A percentile compares a stretch with the other conserved stretches of the same genome.
These are phyloP conservation scores for Solanum pinnatisectum DNA, from an alignment of 257 asterid species.

Conservation along the genomic window DNA sequence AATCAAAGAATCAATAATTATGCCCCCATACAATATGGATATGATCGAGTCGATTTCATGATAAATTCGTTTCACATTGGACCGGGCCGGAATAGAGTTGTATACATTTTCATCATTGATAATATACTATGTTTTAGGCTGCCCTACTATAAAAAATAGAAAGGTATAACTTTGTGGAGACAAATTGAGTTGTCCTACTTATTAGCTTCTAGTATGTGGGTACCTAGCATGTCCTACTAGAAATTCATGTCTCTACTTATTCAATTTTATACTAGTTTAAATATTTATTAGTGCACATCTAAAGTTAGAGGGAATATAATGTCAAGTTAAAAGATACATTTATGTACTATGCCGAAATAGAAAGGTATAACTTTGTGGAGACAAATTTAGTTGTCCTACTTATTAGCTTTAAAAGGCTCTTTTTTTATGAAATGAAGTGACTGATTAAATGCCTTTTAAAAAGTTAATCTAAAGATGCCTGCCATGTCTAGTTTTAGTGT, in stretches of 20 bases:
- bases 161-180: no score
- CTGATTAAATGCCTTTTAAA: background rate
- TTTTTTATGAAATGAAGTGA: background rate
- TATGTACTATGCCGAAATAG: no score
- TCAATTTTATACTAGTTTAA: no score
- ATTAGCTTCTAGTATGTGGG: background rate
- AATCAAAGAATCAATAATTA: background rate
- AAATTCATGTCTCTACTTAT: no score
- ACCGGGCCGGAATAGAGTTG: background rate
- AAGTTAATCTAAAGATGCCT: background rate
- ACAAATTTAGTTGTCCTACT: background rate
- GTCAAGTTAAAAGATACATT: no score
- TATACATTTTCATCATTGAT: background rate
- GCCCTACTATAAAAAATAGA: background rate
- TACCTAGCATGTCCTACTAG: no score
- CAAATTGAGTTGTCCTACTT: background rate
- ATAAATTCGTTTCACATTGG: background rate
- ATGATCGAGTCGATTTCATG: background rate
- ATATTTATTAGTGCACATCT: no score
- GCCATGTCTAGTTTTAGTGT: background rate
- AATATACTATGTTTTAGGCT: background rate
- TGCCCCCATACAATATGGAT: background rate
- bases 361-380: no score
- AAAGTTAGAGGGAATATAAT: no score
- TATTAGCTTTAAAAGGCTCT: background rate